Evolutionary conservation across 2,329 filamentous ascomycete species (phyloP), one percentile per base, ranked within the genome.

Genomic region (Colletotrichum costaricense): DNA sequence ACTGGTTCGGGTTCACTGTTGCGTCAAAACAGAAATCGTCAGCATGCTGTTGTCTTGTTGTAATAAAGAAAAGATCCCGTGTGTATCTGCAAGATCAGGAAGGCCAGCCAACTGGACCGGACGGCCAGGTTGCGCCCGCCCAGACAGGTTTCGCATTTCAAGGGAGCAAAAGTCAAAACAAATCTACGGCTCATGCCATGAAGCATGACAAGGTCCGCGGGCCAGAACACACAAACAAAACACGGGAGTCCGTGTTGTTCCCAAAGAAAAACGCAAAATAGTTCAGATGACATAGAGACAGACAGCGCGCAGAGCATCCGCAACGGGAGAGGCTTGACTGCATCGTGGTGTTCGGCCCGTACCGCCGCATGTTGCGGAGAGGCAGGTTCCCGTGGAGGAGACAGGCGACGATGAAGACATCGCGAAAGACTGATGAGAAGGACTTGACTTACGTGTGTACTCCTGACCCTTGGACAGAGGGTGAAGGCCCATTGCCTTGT

Each of bases 1-100:
- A 89, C 79, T 88, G 88, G 75, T 89, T 89, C 59, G 88, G 88
- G 76, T 89, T 89, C 68, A 89, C 88, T 89, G 70, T 19, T 46
- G 46, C 16, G 42, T 49, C 42, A 19, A 26, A 60, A 67, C n/a
- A 62, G 33, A 56, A 38, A 60, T 65, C 66, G 67, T 73, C 46
- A 73, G 70, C 67, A 60, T 55, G 49, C 35, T 26, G 19, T 38
- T 49, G 63, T 66, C 12, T 56, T 1, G 24, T 66, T 30, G 16
- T 14, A 33, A 56, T n/a, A 8, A 42, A 38, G 33, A n/a, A 28
- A 4, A 24, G 16, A 6, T 12, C 19, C 42, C 19, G 7, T 4
- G 19, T 28, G 8, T 19, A 63, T 63, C n/a, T 22, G 54, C 49
- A 26, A n/a, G n/a, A 2, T 9, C 62, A 19, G 30, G 26, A 33